These are phyloP conservation scores for Sergeia podlipaevii DNA, from an alignment of 208 protist species.

Conservation along the genomic window DNA sequence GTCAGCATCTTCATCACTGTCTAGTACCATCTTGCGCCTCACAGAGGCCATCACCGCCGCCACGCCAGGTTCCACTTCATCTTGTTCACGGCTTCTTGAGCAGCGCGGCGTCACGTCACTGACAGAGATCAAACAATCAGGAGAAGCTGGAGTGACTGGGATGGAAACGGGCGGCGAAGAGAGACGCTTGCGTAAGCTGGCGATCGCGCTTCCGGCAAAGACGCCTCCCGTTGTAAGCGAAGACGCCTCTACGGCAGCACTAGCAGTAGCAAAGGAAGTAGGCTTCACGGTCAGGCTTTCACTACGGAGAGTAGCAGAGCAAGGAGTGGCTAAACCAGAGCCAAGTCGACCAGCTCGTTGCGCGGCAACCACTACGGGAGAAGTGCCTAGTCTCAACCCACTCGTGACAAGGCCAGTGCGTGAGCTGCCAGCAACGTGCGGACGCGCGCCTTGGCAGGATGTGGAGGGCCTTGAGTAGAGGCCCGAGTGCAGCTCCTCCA, in stretches of 20 bases:
- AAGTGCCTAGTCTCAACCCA: too few species aligned
- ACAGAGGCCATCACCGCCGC: too few species aligned
- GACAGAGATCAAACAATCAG: neutral
- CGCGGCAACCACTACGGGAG: too few species aligned
- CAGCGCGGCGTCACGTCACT: too few species aligned
- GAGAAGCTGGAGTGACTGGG: neutral
- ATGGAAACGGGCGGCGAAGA: neutral
- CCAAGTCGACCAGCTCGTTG: too few species aligned
- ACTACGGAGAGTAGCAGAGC: too few species aligned
- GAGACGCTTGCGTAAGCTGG: slow-evolving; percentile 32
- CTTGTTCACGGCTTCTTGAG: too few species aligned
- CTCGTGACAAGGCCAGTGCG: neutral
- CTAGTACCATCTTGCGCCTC: neutral
- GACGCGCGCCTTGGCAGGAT: slow-evolving; percentile 46
- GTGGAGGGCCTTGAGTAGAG: slow-evolving; percentile 62
- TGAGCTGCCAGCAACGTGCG: neutral
- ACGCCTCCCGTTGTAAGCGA: slow-evolving; percentile 37
- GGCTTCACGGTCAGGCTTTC: too few species aligned
- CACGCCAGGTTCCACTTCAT: too few species aligned
- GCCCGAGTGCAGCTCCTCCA: slow-evolving; percentile 34
- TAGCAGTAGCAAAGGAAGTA: too few species aligned
- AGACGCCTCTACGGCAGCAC: too few species aligned
- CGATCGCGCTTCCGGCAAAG: slow-evolving; percentile 39
- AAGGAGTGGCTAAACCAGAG: too few species aligned
- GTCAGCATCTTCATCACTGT: slow-evolving; percentile 1